Base-by-base conservation (phyloP, 805 yeast species). In the Barnettozyma pratensis region DNA sequence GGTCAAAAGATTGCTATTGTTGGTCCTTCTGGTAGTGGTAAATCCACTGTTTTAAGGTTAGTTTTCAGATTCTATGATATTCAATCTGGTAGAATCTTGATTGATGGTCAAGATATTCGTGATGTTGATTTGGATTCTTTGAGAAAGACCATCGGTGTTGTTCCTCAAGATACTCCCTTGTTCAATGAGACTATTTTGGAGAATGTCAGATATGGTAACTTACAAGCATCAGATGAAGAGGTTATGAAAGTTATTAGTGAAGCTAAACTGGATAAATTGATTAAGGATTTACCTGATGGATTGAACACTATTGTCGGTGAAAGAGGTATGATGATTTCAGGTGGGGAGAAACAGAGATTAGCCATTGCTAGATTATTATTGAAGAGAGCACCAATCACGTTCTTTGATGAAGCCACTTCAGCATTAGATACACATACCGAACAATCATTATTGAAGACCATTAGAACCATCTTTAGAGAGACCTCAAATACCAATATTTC, bases 401-500 rank as follows among this genome's bases (percentile, higher is more conserved):
- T 94, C 65, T 91, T 94, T 57, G 99, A 94, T 62, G 99, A 94
- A 62, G 98, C 99, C 3, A 88, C 99, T 0, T 85, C 96, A 42
- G 98, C 99, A 0, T 73, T 94, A 42, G 99, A 94, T 65, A 94
- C 99, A 9, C 96, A 91, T 59, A 94, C 99, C 0, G 99, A 94
- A 61, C 96, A 87, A 64, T 76, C 87, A 3, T 70, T 94, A 41
- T 68, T 94, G 60, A 77, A 75, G 45, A 91, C 96, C 0, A 85
- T 94, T 45, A 77, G 83, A 55, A 60, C 69, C 3, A 79, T 88
- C 27, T 85, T 94, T 63, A 72, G 67, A 44, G 79, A 78, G 27
- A 65, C 72, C 11, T 64, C 67, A 12, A 80, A 79, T 51, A 94
- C 99, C 2, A 87, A 88, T 57, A 81, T 94, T 5, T 87, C 90